Conservation (phyloP, 805 yeast genomes). For the Candida glaebosa region DNA sequence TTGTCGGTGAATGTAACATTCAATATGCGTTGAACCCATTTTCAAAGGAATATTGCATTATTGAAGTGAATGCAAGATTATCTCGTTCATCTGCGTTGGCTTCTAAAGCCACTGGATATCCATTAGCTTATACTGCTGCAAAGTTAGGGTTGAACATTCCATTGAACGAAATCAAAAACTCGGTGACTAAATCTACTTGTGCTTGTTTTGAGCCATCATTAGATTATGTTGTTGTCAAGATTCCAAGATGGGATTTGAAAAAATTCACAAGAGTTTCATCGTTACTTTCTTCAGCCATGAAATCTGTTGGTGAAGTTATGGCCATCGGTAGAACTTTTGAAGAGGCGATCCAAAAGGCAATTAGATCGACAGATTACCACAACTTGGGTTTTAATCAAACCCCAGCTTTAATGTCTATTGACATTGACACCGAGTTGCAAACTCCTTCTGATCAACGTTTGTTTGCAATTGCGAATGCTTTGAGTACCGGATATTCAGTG, state of each 20-base stretch:
- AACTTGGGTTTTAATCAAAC: constrained; percentile 91
- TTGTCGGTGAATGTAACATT: constrained; percentile 98
- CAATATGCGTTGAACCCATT: constrained; percentile 95
- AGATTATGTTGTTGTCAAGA: constrained; percentile 95
- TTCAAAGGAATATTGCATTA: constrained; percentile 92
- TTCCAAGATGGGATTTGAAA: constrained; percentile 98
- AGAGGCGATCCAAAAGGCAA: constrained; percentile 97
- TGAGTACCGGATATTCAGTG: constrained; percentile 82
- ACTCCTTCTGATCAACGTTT: constrained; percentile 97
- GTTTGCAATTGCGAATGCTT: constrained; percentile 94
- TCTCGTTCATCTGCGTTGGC: constrained; percentile 99
- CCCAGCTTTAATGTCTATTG: constrained; percentile 81
- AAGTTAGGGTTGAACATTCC: constrained; percentile 92
- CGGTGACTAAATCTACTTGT: constrained; percentile 90
- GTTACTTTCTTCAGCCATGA: constrained; percentile 88
- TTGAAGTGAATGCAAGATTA: constrained; percentile 96
- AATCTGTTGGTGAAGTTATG: constrained; percentile 99
- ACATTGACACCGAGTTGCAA: constrained; percentile 87
- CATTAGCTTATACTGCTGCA: constrained; percentile 97
- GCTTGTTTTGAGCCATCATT: constrained; percentile 97
- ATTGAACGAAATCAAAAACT: constrained; percentile 83
- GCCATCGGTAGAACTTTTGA: constrained; percentile 95
- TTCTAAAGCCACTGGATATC: constrained; percentile 98
- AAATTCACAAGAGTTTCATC: constrained; percentile 92
- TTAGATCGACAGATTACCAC: constrained; percentile 92